Conservation (phyloP, 257 asterid genomes). For the Knoxia roxburghii region DNA sequence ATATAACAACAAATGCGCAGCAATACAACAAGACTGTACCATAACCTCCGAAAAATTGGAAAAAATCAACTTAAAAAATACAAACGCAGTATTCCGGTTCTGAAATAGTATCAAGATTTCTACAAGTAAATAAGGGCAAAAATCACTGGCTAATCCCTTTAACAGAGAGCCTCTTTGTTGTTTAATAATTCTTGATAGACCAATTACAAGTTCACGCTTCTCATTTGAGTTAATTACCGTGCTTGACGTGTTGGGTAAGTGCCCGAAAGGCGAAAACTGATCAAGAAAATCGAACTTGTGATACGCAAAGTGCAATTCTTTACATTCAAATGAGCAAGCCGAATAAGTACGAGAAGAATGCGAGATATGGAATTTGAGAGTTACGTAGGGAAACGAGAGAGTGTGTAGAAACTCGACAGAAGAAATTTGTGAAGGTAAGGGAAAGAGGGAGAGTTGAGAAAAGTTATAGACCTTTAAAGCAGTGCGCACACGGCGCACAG, state of each 20-base stretch:
- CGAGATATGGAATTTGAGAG: constrained; percentile 15
- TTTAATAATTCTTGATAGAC: constrained; percentile 57
- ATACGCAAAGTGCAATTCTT: constrained; percentile 18
- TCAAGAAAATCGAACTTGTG: constrained; percentile 47
- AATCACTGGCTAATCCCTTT: constrained; percentile 36
- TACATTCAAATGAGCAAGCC: constrained; percentile 24
- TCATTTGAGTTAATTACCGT: constrained; percentile 53
- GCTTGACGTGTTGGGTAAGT: constrained; percentile 18
- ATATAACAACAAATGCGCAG: constrained; percentile 48
- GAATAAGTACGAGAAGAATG: constrained; percentile 2
- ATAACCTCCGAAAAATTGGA: constrained; percentile 42
- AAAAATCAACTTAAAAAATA: constrained; percentile 66
- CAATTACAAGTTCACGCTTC: constrained; percentile 59
- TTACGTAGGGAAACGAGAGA: constrained; percentile 19
- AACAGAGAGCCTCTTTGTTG: constrained; percentile 31
- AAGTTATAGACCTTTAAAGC: constrained; percentile 41
- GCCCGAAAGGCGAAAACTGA: constrained; percentile 54
- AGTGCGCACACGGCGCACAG: constrained; percentile 37
- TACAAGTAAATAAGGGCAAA: constrained; percentile 52
- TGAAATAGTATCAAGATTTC: constrained; percentile 52
- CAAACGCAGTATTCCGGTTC: constrained; percentile 45
- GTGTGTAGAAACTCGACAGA: constrained; percentile 21
- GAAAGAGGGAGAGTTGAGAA: constrained; percentile 22
- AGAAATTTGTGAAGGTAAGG: constrained; percentile 18
- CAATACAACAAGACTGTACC: constrained; percentile 44